Conservation (phyloP, 768 basidiomycete genomes). For the Leucocoprinus birnbaumii region DNA sequence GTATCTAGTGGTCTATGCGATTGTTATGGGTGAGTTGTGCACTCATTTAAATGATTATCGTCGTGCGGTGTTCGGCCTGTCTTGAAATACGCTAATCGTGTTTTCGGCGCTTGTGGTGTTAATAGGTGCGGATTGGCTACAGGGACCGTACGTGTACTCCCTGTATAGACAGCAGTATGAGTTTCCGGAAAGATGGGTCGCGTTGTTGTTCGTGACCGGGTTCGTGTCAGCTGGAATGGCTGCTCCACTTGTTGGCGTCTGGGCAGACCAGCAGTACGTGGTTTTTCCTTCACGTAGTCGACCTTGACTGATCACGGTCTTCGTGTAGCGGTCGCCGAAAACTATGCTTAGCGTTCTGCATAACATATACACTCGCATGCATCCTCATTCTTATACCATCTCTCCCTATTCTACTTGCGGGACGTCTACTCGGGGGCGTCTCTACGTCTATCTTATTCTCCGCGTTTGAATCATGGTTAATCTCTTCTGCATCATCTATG, state of each 20-base stretch:
- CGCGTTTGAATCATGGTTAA: conserved; percentile 76
- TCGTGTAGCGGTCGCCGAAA: conserved; percentile 57
- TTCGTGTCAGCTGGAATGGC: conserved; percentile 68
- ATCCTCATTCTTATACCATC: conserved; percentile 52
- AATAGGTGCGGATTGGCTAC: conserved; percentile 74
- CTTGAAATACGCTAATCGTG: no score
- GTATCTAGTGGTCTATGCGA: conserved; percentile 65
- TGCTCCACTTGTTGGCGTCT: conserved; percentile 70
- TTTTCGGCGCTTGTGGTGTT: background rate
- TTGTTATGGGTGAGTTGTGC: conserved; percentile 67
- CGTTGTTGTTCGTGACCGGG: conserved; percentile 74
- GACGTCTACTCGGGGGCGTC: conserved; percentile 65
- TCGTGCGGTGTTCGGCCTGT: background rate
- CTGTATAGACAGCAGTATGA: conserved; percentile 67
- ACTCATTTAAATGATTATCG: background rate
- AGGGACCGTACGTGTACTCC: conserved; percentile 78
- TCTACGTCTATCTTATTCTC: conserved; percentile 78
- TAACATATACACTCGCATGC: conserved; percentile 62
- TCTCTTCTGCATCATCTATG: conserved; percentile 54
- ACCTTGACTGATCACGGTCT: background rate
- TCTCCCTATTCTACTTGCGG: conserved; percentile 59
- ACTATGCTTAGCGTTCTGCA: conserved; percentile 69
- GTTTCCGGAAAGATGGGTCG: conserved; percentile 62
- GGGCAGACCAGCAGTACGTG: conserved; percentile 75
- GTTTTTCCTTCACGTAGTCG: background rate